phyloP scores from a whole-genome alignment of 148 eudicot species.

The Spergularia marina region DNA sequence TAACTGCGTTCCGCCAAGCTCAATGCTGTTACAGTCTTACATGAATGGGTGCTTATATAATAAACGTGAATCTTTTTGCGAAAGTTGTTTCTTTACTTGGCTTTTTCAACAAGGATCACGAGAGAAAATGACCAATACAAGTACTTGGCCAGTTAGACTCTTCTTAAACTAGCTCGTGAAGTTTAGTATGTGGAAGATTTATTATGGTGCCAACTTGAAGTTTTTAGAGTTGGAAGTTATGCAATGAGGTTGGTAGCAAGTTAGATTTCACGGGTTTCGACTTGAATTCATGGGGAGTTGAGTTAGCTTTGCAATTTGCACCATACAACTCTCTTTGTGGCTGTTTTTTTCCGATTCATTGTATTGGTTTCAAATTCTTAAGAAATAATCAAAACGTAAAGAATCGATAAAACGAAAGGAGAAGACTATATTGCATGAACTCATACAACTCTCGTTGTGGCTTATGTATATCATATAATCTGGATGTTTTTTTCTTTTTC shows the following conservation, averaged over 20 bases:
- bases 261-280: conserved; percentile 23
- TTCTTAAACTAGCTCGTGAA: conserved; percentile 24
- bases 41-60: background rate
- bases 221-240: background rate
- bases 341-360: too few relatives aligned
- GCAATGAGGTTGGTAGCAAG: background rate
- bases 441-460: too few relatives aligned
- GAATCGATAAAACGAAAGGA: too few relatives aligned
- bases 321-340: too few relatives aligned
- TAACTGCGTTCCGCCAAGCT: conserved; percentile 1
- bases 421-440: too few relatives aligned
- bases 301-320: too few relatives aligned
- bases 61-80: conserved; percentile 19
- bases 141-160: background rate
- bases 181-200: conserved; percentile 11
- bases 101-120: conserved; percentile 17
- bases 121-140: background rate
- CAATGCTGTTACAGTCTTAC: background rate
- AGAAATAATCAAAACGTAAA: too few relatives aligned
- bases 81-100: background rate
- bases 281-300: too few relatives aligned
- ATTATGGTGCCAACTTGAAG: conserved; percentile 25
- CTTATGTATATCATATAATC: too few relatives aligned
- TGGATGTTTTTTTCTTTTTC: too few relatives aligned
- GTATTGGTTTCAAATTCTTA: too few relatives aligned